phyloP scores from a whole-genome alignment of 1,139 yeast species.

The Geotrichum restrictum region DNA sequence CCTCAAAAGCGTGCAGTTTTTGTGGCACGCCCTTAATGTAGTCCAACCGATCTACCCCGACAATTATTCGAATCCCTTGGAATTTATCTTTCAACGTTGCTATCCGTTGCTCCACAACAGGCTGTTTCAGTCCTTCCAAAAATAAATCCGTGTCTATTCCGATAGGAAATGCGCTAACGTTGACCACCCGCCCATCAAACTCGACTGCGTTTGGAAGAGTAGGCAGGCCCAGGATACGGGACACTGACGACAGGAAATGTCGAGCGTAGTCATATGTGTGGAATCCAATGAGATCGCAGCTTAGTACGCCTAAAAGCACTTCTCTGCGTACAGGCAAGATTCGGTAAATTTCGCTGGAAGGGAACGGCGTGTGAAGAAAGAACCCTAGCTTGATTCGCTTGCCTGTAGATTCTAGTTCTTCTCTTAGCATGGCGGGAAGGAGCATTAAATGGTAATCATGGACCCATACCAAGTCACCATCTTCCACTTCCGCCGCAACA shows the following conservation, averaged over 20 bases:
- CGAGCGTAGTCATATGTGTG: conserved; percentile 99
- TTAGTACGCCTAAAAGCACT: conserved; percentile 82
- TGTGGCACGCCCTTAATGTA: conserved; percentile 98
- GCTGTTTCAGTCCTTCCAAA: conserved; percentile 67
- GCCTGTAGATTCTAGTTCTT: conserved; percentile 48
- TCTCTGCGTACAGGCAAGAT: conserved; percentile 93
- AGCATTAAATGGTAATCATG: conserved; percentile 97
- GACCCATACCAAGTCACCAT: conserved; percentile 91
- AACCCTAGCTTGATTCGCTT: conserved; percentile 78
- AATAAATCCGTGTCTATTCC: conserved; percentile 96
- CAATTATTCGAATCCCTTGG: conserved; percentile 75
- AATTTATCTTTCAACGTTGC: conserved; percentile 57
- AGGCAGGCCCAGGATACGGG: conserved; percentile 73
- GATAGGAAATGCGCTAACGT: conserved; percentile 95
- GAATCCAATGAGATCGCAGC: conserved; percentile 94
- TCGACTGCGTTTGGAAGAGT: conserved; percentile 91
- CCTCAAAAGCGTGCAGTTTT: conserved; percentile 91
- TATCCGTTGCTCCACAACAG: conserved; percentile 62
- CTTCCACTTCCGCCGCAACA: conserved; percentile 66
- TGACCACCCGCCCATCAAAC: conserved; percentile 69
- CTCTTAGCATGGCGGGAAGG: conserved; percentile 82
- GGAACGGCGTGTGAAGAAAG: conserved; percentile 97
- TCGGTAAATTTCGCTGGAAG: conserved; percentile 91
- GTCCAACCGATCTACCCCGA: conserved; percentile 93
- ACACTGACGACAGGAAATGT: conserved; percentile 89